phyloP scores from a whole-genome alignment of 2,329 filamentous ascomycete genomes.

The Cladophialophora carrionii region DNA sequence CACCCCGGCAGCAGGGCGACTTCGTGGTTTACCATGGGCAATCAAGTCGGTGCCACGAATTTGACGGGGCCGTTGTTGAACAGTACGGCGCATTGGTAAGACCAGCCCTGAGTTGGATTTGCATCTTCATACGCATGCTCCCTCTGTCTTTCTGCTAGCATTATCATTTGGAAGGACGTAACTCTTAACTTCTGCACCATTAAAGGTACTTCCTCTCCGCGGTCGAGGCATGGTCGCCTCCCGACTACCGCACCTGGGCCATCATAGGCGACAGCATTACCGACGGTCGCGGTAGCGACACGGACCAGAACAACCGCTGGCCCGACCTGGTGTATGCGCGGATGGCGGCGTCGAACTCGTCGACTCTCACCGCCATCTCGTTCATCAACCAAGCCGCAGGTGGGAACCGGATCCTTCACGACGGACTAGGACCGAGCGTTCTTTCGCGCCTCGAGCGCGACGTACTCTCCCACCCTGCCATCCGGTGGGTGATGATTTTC shows the following conservation, averaged over 20 bases:
- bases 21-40: constrained; percentile 62
- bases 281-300: constrained; percentile 64
- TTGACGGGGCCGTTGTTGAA: constrained; percentile 50
- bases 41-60: constrained; percentile 57
- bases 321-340: constrained; percentile 60
- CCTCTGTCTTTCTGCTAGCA: no score
- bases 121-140: not conserved
- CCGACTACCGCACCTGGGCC: constrained; percentile 51
- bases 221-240: constrained; percentile 59
- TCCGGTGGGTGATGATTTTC: constrained; percentile 66
- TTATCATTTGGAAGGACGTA: no score
- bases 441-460: constrained; percentile 67
- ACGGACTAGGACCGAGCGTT: constrained; percentile 65
- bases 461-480: constrained; percentile 60
- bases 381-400: constrained; percentile 69
- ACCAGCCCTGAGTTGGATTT: not conserved
- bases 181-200: no score
- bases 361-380: constrained; percentile 53
- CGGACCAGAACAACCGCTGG: constrained; percentile 65
- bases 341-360: constrained; percentile 52
- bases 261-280: constrained; percentile 69
- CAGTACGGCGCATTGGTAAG: constrained; percentile 50
- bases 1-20: constrained; percentile 69
- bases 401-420: constrained; percentile 66
- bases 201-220: constrained; percentile 63